Evolutionary conservation across 73 alveolate species (phyloP), one percentile per base, ranked within the genome.

Genomic region (Paramecium biaurelia): DNA sequence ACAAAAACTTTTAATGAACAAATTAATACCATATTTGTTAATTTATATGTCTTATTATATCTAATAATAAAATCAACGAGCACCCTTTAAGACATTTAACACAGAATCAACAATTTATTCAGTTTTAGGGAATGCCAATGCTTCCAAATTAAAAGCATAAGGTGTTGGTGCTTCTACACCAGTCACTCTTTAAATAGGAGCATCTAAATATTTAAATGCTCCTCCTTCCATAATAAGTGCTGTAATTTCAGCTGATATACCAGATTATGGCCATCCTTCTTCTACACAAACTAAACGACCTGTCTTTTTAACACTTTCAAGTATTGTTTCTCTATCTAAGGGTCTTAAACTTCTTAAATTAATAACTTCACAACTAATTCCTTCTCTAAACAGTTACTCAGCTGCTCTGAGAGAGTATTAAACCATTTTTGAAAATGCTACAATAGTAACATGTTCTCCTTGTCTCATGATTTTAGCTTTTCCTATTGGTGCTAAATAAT

Each of bases 241-340:
- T 79, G 97, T 88, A 76, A 97, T 97, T 95, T 97, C 99, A 72
- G 98, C 96, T 2, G 98, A 98, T 74, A 97, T 93, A 10, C 99
- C 99, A 24, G 95, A 35, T 86, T 97, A 95, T 41, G 99, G 99
- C 98, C 98, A 97, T 26, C 99, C 99, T 72, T 97, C 99, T 84
- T 97, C 99, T 12, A 97, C 99, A 76, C 96, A 85, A 5, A 97
- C 98, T 82, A 97, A 30, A 74, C 99, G 93, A 70, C 93, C 85
- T 53, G 99, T 97, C 94, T 97, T 97, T 86, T 96, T 97, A 37
- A 97, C 96, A 34, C 98, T 94, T 28, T 95, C 93, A 38, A 97
- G 85, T 23, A 97, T 93, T 15, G 98, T 92, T 58, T 94, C 70
- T 67, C 97, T 76, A 85, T 97, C 99, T 30, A 97, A 89, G 4